Base-by-base conservation (phyloP, 179 eudicot genomes). In the Silene coronaria region DNA sequence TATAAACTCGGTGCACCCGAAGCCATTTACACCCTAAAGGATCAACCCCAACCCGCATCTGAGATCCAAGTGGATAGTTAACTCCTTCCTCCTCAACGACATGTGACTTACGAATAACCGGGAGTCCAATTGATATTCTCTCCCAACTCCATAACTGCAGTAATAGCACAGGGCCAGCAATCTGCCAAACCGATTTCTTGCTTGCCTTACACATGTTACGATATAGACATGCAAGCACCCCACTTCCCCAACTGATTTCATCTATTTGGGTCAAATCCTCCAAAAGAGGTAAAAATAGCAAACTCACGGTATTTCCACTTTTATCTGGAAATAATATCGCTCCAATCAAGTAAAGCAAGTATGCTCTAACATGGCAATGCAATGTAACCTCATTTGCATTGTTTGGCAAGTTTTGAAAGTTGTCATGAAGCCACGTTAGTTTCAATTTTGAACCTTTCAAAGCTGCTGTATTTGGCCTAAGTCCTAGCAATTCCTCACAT, bases 401-500 rank as follows among this genome's bases (percentile, higher is more conserved):
- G 58, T 53, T 53, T 13, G 58, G 58, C 7, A 53, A 13, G 58
- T 53, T 53, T 53, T 16, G 58, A 36, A 36, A 36, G 9, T 36
- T 36, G 11, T 36, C 45, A 36, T 36, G 45, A 36, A 36, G 45
- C 45, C 45, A 36, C 11, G 45, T 36, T 36, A 36, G 45, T 36
- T 36, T 36, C 45, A 36, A 36, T 36, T 36, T 36, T 36, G 45
- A 36, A 36, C 45, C 45, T 36, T 36, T 36, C 45, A 36, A 36
- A 36, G 45, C 45, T 11, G 45, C 45, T 2, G 45, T 36, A 36
- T 11, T 36, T 22, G 66, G 66, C 30, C 66, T 61, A 24, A 21
- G 66, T 24, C 66, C 66, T 22, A 61, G 23, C 66, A 61, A 61
- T 21, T 61, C 66, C 66, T 61, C 66, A 61, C 66, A 61, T 24